Conservation (phyloP, 352 stramenopile species). For the Thalassiosira ordinaria region DNA sequence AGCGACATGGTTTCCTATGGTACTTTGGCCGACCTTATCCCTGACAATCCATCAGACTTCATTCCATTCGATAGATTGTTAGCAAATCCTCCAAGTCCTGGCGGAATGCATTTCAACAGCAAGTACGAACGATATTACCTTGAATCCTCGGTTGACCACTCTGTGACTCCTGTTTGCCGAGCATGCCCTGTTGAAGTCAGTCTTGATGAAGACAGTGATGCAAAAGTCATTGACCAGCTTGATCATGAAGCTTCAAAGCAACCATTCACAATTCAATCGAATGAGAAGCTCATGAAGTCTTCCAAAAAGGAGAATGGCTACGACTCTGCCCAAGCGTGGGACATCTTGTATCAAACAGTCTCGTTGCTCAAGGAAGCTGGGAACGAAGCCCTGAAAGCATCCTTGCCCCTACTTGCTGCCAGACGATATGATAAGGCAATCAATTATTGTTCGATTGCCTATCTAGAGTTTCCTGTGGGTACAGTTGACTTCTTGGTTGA, state of each 20-base stretch:
- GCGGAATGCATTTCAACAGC: constrained; percentile 58
- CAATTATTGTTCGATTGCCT: constrained; percentile 71
- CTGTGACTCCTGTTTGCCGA: constrained; percentile 29
- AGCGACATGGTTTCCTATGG: constrained; percentile 46
- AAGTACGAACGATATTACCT: constrained; percentile 58
- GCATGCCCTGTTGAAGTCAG: neutral
- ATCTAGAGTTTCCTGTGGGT: constrained; percentile 57
- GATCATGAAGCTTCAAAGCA: constrained; percentile 20
- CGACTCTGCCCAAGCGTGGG: constrained; percentile 45
- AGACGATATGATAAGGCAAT: constrained; percentile 79
- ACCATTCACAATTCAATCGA: constrained; percentile 8
- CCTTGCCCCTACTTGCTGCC: constrained; percentile 57
- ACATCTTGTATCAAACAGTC: constrained; percentile 61
- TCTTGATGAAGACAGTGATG: constrained; percentile 6
- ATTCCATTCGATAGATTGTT: constrained; percentile 72
- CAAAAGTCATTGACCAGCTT: constrained; percentile 4
- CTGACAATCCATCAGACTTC: constrained; percentile 74
- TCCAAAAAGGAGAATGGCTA: constrained; percentile 9
- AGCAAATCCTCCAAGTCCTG: constrained; percentile 38
- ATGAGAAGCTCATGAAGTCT: constrained; percentile 13
- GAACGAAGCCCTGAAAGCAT: constrained; percentile 68
- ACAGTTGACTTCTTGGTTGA: constrained; percentile 47
- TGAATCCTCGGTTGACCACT: constrained; percentile 35
- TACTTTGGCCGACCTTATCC: constrained; percentile 68
- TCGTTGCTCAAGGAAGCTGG: constrained; percentile 75